A percentile compares a stretch with the other conserved stretches of the same genome.
Evolutionary conservation across 805 yeast species (phyloP).

Genomic region (Debaryomyces hansenii): DNA sequence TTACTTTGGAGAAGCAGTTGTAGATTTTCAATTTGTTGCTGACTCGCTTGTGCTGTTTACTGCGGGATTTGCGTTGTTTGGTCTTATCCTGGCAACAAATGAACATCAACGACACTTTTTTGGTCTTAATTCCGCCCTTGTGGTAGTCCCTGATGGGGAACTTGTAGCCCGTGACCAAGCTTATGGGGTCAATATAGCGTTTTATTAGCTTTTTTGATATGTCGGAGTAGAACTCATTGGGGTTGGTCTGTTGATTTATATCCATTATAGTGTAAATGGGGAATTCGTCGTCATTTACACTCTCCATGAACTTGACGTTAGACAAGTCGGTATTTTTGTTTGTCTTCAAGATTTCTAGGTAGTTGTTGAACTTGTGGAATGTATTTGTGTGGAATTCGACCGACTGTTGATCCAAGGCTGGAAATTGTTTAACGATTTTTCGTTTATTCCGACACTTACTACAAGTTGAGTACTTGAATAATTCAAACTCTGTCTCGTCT

Average conservation of each 20-base stretch:
- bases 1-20: conserved; percentile 4
- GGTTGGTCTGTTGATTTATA: neutral
- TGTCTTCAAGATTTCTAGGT: neutral
- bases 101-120: conserved; percentile 6
- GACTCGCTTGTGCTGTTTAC: conserved; percentile 2
- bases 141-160: conserved; percentile 7
- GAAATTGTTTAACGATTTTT: conserved; percentile 1
- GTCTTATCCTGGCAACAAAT: conserved; percentile 7
- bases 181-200: conserved; percentile 5
- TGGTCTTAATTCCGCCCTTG: conserved; percentile 6
- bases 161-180: conserved; percentile 5
- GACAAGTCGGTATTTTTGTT: conserved; percentile 1
- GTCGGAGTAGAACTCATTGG: conserved; percentile 3
- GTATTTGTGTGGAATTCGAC: neutral
- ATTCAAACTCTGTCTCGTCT: conserved; percentile 5
- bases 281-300: neutral
- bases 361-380: conserved; percentile 1
- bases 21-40: conserved; percentile 4
- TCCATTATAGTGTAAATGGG: conserved; percentile 2
- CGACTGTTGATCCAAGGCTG: neutral
- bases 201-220: conserved; percentile 1
- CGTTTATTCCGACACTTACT: conserved; percentile 5
- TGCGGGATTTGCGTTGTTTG: conserved; percentile 7
- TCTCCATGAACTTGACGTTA: conserved; percentile 1
- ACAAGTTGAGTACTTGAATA: conserved; percentile 5